These are phyloP conservation scores for Conringia planisiliqua DNA, from an alignment of 345 rosid genomes.

Conservation along the genomic window DNA sequence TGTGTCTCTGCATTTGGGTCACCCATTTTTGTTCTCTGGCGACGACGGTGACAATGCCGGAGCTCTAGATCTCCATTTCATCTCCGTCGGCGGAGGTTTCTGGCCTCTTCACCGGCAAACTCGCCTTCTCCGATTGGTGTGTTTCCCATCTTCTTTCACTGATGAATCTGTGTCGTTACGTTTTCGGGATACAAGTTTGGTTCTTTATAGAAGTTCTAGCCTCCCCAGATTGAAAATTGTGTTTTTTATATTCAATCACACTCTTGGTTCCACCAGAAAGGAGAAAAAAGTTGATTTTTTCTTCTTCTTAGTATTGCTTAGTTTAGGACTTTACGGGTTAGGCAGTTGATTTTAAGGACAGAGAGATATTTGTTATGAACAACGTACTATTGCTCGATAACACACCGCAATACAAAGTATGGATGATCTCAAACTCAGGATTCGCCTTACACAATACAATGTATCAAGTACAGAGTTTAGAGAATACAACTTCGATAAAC, in stretches of 20 bases:
- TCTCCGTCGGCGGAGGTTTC: constrained; percentile 63
- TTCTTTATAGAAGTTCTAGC: not conserved
- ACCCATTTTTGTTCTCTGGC: constrained; percentile 34
- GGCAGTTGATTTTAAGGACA: not conserved
- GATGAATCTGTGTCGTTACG: not conserved
- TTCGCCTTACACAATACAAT: too few species aligned
- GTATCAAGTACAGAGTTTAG: too few species aligned
- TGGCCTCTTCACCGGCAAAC: constrained; percentile 43
- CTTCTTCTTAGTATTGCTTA: not conserved
- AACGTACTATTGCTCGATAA: too few species aligned
- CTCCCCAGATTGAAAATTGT: not conserved
- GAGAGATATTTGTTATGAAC: not conserved
- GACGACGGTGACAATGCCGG: constrained; percentile 24
- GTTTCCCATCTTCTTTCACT: constrained; percentile 7
- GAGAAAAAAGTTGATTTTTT: not conserved
- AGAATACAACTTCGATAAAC: too few species aligned
- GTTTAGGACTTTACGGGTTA: not conserved
- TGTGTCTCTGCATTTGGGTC: constrained; percentile 59
- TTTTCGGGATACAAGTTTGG: not conserved
- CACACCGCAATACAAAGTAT: too few species aligned
- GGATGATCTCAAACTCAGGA: too few species aligned
- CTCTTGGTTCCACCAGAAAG: not conserved
- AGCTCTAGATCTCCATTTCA: constrained; percentile 45
- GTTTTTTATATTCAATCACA: not conserved
- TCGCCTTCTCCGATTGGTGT: constrained; percentile 66